Evolutionary conservation across 495 filamentous ascomycete genomes (phyloP), one percentile per base, ranked within the genome.

Genomic region (Neurospora africana): DNA sequence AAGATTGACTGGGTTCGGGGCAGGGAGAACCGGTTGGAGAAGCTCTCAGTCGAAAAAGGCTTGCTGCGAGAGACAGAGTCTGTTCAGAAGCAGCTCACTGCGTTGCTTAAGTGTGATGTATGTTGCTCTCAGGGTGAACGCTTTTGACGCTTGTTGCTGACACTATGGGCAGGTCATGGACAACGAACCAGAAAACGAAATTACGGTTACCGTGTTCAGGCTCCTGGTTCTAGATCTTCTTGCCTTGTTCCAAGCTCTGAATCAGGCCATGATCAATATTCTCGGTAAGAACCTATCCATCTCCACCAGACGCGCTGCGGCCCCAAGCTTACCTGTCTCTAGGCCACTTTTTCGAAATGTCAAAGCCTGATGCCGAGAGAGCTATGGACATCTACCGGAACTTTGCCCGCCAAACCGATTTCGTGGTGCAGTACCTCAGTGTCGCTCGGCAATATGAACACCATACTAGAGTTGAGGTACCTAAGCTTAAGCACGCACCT

Each of bases 281-380:
- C 86, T 99, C 70, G 93, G 95, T 95, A 86, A 75, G 87, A 72
- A 10, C 4, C 27, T 37, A 44, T 65, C 36, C 7, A 67, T 37
- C 0, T 40, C 36, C 10, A 17, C 58, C n/a, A 13, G 39, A 17
- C 30, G 39, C 53, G 35, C 21, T 5, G n/a, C 13, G 35, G 10
- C 15, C 36, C 65, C 61, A 76, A 68, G 70, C 78, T 81, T 39
- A 80, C 61, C 11, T 33, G 23, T 9, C 61, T 30, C 33, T 71
- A 97, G 94, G 97, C 74, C 94, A 96, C 78, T 99, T 97, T 79
- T 98, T 99, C 75, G 95, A 99, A 82, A 95, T 99, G 93, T 97
- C 96, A 69, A 91, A 90, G 71, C 88, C 91, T 41, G 96, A 99
- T 81, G 96, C 96, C 68, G 91, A 97, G 79, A 89, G 94, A 58